These are phyloP conservation scores for Syncephalis plumigaleata DNA, from an alignment of 371 early-diverging fungal species.

Conservation along the genomic window DNA sequence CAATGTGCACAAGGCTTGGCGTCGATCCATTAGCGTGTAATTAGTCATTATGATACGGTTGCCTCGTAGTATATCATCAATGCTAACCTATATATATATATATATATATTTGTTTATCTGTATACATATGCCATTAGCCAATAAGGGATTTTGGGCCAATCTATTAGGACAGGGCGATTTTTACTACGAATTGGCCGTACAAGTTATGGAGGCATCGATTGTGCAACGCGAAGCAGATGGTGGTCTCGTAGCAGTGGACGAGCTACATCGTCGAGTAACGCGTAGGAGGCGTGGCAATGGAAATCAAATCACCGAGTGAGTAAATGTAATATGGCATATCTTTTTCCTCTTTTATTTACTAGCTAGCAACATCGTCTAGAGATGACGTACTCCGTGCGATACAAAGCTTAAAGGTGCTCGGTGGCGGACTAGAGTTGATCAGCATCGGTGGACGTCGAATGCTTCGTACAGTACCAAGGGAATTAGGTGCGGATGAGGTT, in stretches of 20 bases:
- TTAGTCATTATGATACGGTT: conserved; percentile 1
- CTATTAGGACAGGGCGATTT: conserved; percentile 93
- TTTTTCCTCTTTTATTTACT: no score
- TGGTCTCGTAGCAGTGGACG: conserved; percentile 71
- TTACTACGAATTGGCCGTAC: conserved; percentile 89
- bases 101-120: no score
- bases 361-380: conserved; percentile 8
- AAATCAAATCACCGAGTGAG: conserved; percentile 18
- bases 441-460: conserved; percentile 56
- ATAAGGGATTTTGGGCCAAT: conserved; percentile 90
- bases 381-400: conserved; percentile 81
- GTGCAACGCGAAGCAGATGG: conserved; percentile 70
- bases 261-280: conserved; percentile 49
- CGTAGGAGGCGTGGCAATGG: conserved; percentile 19
- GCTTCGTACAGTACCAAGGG: conserved; percentile 80
- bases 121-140: conserved; percentile 26
- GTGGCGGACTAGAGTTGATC: conserved; percentile 69
- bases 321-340: no score
- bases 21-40: conserved; percentile 90
- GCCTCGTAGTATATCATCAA: neutral
- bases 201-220: conserved; percentile 78
- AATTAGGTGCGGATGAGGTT: conserved; percentile 67
- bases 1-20: conserved; percentile 84
- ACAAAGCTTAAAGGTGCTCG: conserved; percentile 64
- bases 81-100: conserved; percentile 1